A percentile compares a stretch with the other conserved stretches of the same genome.
Evolutionary conservation across 2,329 filamentous ascomycete species (phyloP).

Genomic region (Mycogone perniciosa): DNA sequence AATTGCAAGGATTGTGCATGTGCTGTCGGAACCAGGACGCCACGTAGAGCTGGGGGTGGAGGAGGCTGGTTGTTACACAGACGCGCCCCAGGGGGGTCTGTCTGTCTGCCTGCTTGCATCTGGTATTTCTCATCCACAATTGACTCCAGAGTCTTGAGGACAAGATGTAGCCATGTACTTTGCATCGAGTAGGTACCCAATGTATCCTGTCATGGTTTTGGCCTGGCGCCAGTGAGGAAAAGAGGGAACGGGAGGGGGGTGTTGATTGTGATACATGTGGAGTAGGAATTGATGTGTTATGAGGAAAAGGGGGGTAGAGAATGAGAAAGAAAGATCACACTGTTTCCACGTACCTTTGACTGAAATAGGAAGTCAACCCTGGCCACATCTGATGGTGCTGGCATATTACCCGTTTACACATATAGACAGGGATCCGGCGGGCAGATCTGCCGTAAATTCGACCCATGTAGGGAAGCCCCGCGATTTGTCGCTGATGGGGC

Average conservation of each 20-base stretch:
- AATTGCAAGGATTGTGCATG: slow-evolving; percentile 15
- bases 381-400: too few species aligned
- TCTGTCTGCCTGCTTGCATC: slow-evolving; percentile 1
- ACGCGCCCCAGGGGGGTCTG: slow-evolving; percentile 11
- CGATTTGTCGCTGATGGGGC: neutral
- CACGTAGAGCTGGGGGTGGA: slow-evolving; percentile 15
- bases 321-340: neutral
- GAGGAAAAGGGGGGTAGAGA: neutral
- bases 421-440: neutral
- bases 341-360: neutral
- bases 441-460: neutral
- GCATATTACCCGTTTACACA: too few species aligned
- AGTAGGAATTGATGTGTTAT: neutral
- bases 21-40: slow-evolving; percentile 21
- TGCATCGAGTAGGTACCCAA: neutral
- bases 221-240: too few species aligned
- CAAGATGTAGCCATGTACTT: slow-evolving; percentile 5
- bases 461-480: neutral
- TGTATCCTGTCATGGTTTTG: neutral
- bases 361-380: neutral
- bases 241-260: neutral
- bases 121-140: slow-evolving; percentile 11
- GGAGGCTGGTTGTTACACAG: slow-evolving; percentile 18
- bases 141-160: slow-evolving; percentile 1
- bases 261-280: too few species aligned